Evolutionary conservation across 192 early-diverging fungal species (phyloP), one percentile per base, ranked within the genome.

Genomic region (Pilobolus umbonatus): DNA sequence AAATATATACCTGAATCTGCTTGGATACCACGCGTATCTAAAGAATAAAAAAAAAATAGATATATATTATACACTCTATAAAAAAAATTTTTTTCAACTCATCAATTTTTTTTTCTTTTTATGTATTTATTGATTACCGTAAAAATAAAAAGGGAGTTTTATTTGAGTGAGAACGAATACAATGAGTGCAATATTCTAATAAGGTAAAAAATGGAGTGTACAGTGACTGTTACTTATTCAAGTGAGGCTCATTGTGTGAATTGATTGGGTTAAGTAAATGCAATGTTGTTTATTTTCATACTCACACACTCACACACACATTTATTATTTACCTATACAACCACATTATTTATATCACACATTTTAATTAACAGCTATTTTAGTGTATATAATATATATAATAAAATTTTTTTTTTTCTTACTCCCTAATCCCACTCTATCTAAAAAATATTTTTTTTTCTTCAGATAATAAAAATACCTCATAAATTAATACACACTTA

Each of bases 1-100:
- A 51, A 28, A n/a, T 32, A 28, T 17, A 51, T 51, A 32, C 49
- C 49, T 32, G 49, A 51, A 31, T 51, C 49, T 32, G 49, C 49
- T 26, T 51, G 49, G 49, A 32, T 51, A 17, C 49, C 49, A 28
- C 49, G 49, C 49, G 49, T 51, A 19, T 35, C n/a, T 35, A 12
- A 34, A 34, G 19, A 53, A 35, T 35, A 34, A 22, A n/a, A 48
- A 48, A 48, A 48, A 48, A 10, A 48, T 26, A 48, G 14, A 48
- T n/a, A n/a, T n/a, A n/a, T n/a, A n/a, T n/a, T n/a, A n/a, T n/a
- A n/a, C n/a, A n/a, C n/a, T n/a, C n/a, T n/a, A n/a, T n/a, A n/a
- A n/a, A n/a, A n/a, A n/a, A n/a, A n/a, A n/a, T n/a, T n/a, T n/a
- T n/a, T n/a, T n/a, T n/a, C n/a, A n/a, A n/a, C n/a, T n/a, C n/a